Percentiles rank a stretch among this genome's conserved stretches.
Evolutionary conservation across 495 filamentous ascomycete genomes (phyloP).

Genomic region (Penicillium arizonense): DNA sequence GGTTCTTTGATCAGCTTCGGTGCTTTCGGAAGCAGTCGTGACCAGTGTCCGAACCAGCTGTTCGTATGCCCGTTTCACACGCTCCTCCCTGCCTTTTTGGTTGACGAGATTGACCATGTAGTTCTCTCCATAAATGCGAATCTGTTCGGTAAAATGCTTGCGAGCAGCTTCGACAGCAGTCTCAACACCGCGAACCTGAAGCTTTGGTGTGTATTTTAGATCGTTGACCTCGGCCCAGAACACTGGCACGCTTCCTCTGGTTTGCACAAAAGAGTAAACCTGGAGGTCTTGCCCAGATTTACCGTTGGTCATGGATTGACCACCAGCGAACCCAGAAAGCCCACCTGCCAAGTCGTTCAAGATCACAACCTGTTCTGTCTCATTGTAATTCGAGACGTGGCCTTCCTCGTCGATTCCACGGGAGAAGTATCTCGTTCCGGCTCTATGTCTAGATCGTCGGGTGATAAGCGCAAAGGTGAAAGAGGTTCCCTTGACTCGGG

Average conservation of each 20-base stretch:
- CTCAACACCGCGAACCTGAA: constrained; percentile 83
- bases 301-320: constrained; percentile 69
- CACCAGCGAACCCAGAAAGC: constrained; percentile 77
- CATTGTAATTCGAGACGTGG: constrained; percentile 96
- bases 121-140: constrained; percentile 89
- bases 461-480: constrained; percentile 87
- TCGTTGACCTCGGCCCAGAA: constrained; percentile 96
- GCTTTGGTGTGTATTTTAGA: constrained; percentile 81
- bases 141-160: constrained; percentile 89
- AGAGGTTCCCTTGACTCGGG: constrained; percentile 74
- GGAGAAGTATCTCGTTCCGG: constrained; percentile 90
- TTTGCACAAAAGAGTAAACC: constrained; percentile 91
- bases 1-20: constrained; percentile 53
- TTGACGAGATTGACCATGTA: constrained; percentile 97
- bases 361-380: constrained; percentile 89
- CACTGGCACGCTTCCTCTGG: constrained; percentile 88
- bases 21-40: constrained; percentile 62
- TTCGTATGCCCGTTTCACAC: constrained; percentile 89
- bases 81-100: constrained; percentile 83
- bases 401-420: constrained; percentile 89
- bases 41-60: constrained; percentile 75
- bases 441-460: constrained; percentile 78
- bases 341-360: constrained; percentile 76
- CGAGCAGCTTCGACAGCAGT: constrained; percentile 75
- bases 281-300: constrained; percentile 75